phyloP scores from a whole-genome alignment of 495 filamentous ascomycete genomes.

The Arthonia radiata region DNA sequence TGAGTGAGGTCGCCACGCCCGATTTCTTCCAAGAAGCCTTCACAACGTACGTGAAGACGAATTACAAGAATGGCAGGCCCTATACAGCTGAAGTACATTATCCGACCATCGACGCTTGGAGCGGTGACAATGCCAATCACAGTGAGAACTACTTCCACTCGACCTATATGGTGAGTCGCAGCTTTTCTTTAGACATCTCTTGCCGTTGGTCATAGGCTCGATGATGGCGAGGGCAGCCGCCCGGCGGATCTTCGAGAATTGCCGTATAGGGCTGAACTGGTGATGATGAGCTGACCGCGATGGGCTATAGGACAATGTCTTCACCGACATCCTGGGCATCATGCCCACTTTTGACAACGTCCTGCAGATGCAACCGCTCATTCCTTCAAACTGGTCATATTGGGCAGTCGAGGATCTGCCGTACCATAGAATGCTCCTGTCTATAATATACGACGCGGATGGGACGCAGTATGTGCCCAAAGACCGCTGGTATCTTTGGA shows the following conservation, averaged over 20 bases:
- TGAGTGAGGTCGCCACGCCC: conserved; percentile 12
- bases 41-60: conserved; percentile 16
- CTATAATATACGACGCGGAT: conserved; percentile 17
- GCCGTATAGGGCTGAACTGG: too few relatives aligned
- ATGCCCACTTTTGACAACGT: conserved; percentile 14
- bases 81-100: conserved; percentile 22
- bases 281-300: too few relatives aligned
- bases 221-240: too few relatives aligned
- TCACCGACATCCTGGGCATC: conserved; percentile 20
- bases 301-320: conserved; percentile 24
- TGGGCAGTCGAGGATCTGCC: conserved; percentile 20
- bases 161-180: conserved; percentile 19
- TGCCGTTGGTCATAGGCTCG: too few relatives aligned
- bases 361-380: conserved; percentile 16
- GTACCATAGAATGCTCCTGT: conserved; percentile 19
- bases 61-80: conserved; percentile 18
- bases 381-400: conserved; percentile 19
- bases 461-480: conserved; percentile 15
- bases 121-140: conserved; percentile 16
- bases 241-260: too few relatives aligned
- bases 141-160: conserved; percentile 22
- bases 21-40: conserved; percentile 15
- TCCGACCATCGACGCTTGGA: conserved; percentile 17
- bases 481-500: too few relatives aligned
- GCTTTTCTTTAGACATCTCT: too few relatives aligned